Conservation (phyloP, 805 yeast species). For the Saccharomycopsis fodiens region DNA sequence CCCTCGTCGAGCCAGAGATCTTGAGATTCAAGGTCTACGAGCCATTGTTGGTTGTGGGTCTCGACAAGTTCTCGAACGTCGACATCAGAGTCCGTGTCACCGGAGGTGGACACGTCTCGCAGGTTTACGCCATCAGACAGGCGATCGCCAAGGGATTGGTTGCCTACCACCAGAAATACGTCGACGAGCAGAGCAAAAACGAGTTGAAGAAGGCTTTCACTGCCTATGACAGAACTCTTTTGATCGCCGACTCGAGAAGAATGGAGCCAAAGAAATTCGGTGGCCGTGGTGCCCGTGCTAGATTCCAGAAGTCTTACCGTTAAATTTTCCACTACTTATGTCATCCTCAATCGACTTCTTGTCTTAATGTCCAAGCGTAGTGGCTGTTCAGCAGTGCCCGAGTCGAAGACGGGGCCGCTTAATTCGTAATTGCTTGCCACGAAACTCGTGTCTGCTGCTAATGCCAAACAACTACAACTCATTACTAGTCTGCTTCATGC, state of each 20-base stretch:
- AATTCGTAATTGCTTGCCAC: neutral
- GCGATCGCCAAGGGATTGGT: conserved; percentile 99
- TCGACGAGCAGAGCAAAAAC: conserved; percentile 99
- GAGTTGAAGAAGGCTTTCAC: conserved; percentile 98
- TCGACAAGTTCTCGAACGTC: conserved; percentile 96
- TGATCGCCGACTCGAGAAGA: conserved; percentile 99
- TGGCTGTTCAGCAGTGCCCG: no score
- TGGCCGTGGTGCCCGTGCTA: conserved; percentile 99
- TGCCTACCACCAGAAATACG: conserved; percentile 99
- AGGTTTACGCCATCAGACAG: conserved; percentile 99
- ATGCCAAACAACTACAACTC: no score
- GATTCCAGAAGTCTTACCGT: conserved; percentile 99
- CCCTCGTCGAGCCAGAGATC: conserved; percentile 98
- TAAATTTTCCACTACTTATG: conserved; percentile 32
- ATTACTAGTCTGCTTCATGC: no score
- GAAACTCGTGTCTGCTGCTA: no score
- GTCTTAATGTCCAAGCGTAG: neutral
- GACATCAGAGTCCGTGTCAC: conserved; percentile 99
- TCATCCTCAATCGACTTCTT: neutral
- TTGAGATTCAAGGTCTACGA: conserved; percentile 99
- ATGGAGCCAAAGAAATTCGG: conserved; percentile 99
- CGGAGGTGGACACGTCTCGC: conserved; percentile 99
- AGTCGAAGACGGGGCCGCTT: no score
- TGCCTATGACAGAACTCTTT: conserved; percentile 97
- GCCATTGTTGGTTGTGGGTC: conserved; percentile 96